Conservation (phyloP, 495 filamentous ascomycete genomes). For the Chaetomidium leptoderma region DNA sequence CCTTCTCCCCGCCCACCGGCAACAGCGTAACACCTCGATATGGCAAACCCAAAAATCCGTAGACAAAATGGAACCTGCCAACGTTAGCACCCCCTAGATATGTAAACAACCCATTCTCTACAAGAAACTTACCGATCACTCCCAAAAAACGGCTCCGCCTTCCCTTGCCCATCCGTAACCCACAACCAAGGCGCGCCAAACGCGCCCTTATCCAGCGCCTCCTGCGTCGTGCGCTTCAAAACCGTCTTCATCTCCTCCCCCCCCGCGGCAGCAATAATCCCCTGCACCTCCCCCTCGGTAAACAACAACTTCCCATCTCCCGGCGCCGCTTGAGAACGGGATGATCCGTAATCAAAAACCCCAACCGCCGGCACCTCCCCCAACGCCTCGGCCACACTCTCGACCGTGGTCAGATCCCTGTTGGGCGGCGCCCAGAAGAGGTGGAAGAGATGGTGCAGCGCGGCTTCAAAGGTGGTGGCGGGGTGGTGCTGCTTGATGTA, state of each 20-base stretch:
- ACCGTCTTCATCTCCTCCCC: conserved; percentile 54
- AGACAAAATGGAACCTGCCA: conserved; percentile 39
- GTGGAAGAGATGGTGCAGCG: conserved; percentile 35
- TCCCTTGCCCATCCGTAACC: conserved; percentile 56
- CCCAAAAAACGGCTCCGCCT: conserved; percentile 68
- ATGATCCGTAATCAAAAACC: too few relatives aligned
- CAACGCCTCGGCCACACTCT: conserved; percentile 29
- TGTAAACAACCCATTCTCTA: conserved; percentile 21
- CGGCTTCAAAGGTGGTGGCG: conserved; percentile 21
- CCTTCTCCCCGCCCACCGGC: conserved; percentile 19
- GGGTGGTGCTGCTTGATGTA: conserved; percentile 56
- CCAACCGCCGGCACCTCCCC: conserved; percentile 17
- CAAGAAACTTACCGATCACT: conserved; percentile 53
- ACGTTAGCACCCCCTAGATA: background rate
- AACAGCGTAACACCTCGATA: conserved; percentile 35
- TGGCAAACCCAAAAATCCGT: conserved; percentile 39
- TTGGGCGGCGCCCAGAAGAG: conserved; percentile 42
- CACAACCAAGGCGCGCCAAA: conserved; percentile 75
- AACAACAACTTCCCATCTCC: conserved; percentile 21
- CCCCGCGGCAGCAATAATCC: conserved; percentile 49
- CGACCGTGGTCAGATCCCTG: conserved; percentile 25
- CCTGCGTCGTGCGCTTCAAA: conserved; percentile 55
- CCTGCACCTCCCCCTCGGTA: conserved; percentile 34
- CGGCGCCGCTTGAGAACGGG: too few relatives aligned
- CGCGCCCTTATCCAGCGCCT: conserved; percentile 58